These are phyloP conservation scores for Lanmaoa pseudosensibilis DNA, from an alignment of 768 basidiomycete genomes.

Conservation along the genomic window DNA sequence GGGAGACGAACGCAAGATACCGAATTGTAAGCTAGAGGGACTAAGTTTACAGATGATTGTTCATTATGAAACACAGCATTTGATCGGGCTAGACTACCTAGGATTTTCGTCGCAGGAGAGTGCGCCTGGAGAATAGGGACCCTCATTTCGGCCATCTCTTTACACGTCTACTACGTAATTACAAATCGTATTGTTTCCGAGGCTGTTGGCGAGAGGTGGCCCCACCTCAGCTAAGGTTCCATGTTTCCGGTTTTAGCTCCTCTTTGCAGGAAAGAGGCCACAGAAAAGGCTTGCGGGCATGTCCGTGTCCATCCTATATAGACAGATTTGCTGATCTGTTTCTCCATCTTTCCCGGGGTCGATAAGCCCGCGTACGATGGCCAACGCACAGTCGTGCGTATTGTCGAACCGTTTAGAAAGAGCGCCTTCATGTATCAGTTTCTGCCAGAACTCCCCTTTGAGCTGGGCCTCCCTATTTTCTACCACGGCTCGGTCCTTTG, in stretches of 20 bases:
- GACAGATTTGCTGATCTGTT: conserved; percentile 5
- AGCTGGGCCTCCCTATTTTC: conserved; percentile 26
- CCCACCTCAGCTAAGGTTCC: neutral
- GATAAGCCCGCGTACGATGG: neutral
- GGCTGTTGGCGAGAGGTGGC: too few species aligned
- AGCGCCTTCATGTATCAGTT: conserved; percentile 1
- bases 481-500: conserved; percentile 10
- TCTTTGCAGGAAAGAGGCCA: neutral
- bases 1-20: too few species aligned
- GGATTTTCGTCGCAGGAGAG: neutral
- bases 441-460: conserved; percentile 22
- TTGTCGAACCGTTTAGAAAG: neutral
- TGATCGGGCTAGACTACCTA: neutral
- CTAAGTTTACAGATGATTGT: too few species aligned
- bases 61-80: too few species aligned
- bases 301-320: conserved; percentile 18
- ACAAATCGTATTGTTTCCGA: neutral
- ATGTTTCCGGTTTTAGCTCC: neutral
- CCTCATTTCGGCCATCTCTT: neutral
- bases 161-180: neutral
- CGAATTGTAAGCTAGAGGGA: too few species aligned
- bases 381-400: neutral
- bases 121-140: neutral
- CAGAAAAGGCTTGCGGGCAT: neutral
- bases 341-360: neutral